Evolutionary conservation across 1,284 basidiomycete genomes (phyloP).

Genomic region (Gomphus bonarii): DNA sequence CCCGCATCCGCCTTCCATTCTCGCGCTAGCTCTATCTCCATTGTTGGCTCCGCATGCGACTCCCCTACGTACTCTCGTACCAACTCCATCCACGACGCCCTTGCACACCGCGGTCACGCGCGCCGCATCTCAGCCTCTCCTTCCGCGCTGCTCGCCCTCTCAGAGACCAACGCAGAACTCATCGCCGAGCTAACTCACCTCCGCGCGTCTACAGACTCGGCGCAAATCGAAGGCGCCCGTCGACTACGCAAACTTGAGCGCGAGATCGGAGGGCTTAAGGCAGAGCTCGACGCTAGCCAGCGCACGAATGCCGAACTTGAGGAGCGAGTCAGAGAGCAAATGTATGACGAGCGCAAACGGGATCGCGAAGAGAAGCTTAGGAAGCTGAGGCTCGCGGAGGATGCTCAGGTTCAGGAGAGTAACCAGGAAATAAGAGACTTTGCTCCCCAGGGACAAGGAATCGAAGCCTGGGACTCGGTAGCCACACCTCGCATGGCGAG

Average conservation of each 20-base stretch:
- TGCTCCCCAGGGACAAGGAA: conserved; percentile 38
- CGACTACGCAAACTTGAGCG: conserved; percentile 64
- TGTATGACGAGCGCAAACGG: conserved; percentile 33
- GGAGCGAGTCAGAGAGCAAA: conserved; percentile 35
- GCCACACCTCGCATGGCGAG: not conserved
- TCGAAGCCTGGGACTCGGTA: not conserved
- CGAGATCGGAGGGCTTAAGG: conserved; percentile 59
- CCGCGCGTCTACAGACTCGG: conserved; percentile 54
- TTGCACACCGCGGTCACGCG: conserved; percentile 27
- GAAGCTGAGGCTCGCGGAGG: conserved; percentile 31
- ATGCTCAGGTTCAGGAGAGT: conserved; percentile 21
- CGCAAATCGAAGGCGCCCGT: conserved; percentile 58
- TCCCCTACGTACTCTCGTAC: conserved; percentile 25
- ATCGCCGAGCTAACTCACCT: conserved; percentile 62
- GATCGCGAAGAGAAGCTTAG: conserved; percentile 47
- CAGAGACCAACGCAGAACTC: conserved; percentile 76
- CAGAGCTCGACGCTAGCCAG: conserved; percentile 65
- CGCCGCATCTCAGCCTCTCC: conserved; percentile 32
- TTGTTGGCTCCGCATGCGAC: conserved; percentile 16
- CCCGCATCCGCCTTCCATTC: not conserved
- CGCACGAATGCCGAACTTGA: conserved; percentile 60
- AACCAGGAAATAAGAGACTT: conserved; percentile 39
- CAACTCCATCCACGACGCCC: conserved; percentile 11
- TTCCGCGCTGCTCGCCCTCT: conserved; percentile 56
- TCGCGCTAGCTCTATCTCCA: not conserved